A percentile compares a stretch with the other conserved stretches of the same genome.
These are phyloP conservation scores for Rubus parviflorus DNA, from an alignment of 306 rosid genomes.

Conservation along the genomic window DNA sequence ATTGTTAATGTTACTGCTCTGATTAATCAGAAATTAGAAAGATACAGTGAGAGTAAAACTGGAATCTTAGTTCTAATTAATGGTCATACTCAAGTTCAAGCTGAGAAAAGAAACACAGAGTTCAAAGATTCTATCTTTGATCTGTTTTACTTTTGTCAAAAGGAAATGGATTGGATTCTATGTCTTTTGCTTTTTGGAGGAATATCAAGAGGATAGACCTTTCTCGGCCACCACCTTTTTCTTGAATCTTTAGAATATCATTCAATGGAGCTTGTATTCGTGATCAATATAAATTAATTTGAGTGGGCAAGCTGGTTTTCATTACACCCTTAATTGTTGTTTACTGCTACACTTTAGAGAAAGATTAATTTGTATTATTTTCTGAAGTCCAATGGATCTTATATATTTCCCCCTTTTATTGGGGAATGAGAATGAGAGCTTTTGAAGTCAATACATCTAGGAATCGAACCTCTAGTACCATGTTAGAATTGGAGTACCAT, in stretches of 20 bases:
- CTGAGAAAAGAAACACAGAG: background rate
- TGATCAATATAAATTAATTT: background rate
- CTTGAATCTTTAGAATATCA: background rate
- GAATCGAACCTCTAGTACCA: background rate
- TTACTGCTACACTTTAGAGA: background rate
- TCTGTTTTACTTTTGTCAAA: background rate
- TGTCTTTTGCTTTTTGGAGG: background rate
- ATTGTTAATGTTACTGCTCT: slow-evolving; percentile 2
- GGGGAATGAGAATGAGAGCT: background rate
- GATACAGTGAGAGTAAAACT: background rate
- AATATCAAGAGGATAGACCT: background rate
- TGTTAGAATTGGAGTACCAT: background rate
- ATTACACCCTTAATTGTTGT: background rate
- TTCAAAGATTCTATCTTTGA: slow-evolving; percentile 9
- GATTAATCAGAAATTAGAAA: background rate
- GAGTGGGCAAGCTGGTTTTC: slow-evolving; percentile 1
- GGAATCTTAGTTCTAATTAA: background rate
- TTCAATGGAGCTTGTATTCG: slow-evolving; percentile 1
- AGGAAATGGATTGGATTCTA: background rate
- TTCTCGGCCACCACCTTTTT: background rate
- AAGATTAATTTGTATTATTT: background rate
- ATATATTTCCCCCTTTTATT: background rate
- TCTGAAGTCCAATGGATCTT: background rate
- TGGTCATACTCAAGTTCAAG: slow-evolving; percentile 7
- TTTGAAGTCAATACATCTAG: background rate